Evolutionary conservation across 345 rosid genomes (phyloP).

Genomic region (Eucalyptus dawsonii): DNA sequence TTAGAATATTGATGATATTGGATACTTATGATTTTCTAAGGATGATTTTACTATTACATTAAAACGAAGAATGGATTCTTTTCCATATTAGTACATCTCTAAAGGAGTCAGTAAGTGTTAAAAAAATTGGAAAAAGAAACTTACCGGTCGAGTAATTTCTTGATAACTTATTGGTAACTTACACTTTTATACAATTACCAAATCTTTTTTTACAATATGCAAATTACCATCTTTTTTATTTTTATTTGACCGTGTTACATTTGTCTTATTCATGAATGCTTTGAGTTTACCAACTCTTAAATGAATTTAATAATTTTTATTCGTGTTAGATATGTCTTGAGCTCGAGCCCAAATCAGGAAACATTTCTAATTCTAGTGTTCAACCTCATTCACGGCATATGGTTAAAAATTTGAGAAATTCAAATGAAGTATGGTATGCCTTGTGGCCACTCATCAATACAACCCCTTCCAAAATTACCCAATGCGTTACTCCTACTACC

Average conservation of each 20-base stretch:
- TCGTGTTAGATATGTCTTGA: neutral
- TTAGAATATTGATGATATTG: neutral
- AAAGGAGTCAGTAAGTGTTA: neutral
- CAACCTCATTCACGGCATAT: rapidly evolving
- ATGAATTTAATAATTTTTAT: neutral
- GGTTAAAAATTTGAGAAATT: neutral
- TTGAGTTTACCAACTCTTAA: neutral
- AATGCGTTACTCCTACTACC: neutral
- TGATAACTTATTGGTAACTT: neutral
- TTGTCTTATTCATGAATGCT: neutral
- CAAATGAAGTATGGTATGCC: neutral
- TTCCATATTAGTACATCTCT: neutral
- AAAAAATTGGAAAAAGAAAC: neutral
- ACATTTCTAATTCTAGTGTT: neutral
- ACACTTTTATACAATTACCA: neutral
- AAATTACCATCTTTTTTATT: neutral
- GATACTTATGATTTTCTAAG: neutral
- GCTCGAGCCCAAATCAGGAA: rapidly evolving
- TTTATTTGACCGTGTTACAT: neutral
- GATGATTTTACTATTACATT: neutral
- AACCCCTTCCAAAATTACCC: neutral
- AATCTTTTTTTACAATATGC: neutral
- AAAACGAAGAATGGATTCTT: neutral
- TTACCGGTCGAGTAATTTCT: neutral
- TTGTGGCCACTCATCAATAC: neutral